These are phyloP conservation scores for Fusarium redolens DNA, from an alignment of 2,329 filamentous ascomycete genomes.

Conservation along the genomic window DNA sequence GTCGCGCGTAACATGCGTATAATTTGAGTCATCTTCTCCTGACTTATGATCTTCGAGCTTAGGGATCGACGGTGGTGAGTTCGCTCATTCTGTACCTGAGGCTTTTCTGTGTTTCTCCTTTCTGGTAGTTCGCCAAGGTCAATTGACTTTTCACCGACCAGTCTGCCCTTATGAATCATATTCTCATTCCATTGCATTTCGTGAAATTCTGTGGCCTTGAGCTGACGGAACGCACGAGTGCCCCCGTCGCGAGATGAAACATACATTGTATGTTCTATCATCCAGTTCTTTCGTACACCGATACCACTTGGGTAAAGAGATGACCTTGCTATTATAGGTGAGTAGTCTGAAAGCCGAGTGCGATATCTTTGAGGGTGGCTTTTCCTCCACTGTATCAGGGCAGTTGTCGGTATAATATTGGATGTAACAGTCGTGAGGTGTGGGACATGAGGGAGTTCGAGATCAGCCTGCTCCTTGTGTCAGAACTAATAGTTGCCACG, in stretches of 20 bases:
- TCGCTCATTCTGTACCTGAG: not conserved
- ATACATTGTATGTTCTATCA: conserved; percentile 57
- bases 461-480: conserved; percentile 49
- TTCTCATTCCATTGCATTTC: conserved; percentile 54
- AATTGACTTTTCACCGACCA: conserved; percentile 49
- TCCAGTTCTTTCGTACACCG: conserved; percentile 55
- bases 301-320: conserved; percentile 42
- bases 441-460: conserved; percentile 59
- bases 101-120: not conserved
- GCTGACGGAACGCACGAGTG: conserved; percentile 52
- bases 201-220: conserved; percentile 54
- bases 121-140: conserved; percentile 26
- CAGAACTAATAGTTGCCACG: not conserved
- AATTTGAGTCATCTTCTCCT: conserved; percentile 12
- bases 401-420: conserved; percentile 54
- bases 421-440: conserved; percentile 59
- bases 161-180: conserved; percentile 44
- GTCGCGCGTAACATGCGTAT: conserved; percentile 13
- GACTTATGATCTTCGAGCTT: conserved; percentile 1
- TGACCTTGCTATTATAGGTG: conserved; percentile 26
- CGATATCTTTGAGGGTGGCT: conserved; percentile 53
- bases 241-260: conserved; percentile 53
- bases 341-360: conserved; percentile 55
- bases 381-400: conserved; percentile 52
- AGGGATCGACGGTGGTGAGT: not conserved